Evolutionary conservation across 495 filamentous ascomycete species (phyloP), one percentile per base, ranked within the genome.

Genomic region (Articulospora tetracladia): DNA sequence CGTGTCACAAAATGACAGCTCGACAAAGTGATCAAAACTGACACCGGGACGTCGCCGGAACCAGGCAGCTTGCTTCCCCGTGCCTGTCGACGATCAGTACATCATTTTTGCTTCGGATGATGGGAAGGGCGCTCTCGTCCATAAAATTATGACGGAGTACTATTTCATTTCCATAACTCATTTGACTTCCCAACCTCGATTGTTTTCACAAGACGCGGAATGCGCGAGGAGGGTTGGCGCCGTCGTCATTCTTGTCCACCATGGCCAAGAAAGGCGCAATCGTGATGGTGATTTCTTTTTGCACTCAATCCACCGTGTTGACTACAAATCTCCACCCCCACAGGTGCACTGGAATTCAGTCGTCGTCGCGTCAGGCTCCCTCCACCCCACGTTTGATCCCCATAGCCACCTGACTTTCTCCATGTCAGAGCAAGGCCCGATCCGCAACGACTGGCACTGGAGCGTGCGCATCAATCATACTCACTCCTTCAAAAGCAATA

Each of bases 41-140:
- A 52, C 56, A 28, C 36, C 36, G 25, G 25, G n/a, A 17, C 4
- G 23, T 41, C 23, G 17, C 48, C 50, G 58, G 39, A 48, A 50
- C 23, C 11, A 23, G 26, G 52, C 36, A 47, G 23, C n/a, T n/a
- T 41, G 17, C 49, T 61, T 61, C 59, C 53, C 59, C 59, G 59
- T 57, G 17, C 47, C 53, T 44, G 28, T 32, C 24, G 52, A 11
- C 41, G 58, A 55, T 60, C 58, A 32, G 36, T 28, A 15, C 30
- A 26, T 25, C 19, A 13, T 48, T 24, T 60, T 48, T 39, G 48
- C 24, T 59, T 23, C 25, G 25, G 46, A 3, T 3, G 12, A 20
- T 49, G 24, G 28, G 24, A 24, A 57, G 17, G 41, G 55, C 41
- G 55, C 49, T 32, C 13, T 6, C 6, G 13, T 13, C 13, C 13